These are phyloP conservation scores for Rhodotorula sp. DNA, from an alignment of 1,284 basidiomycete genomes.

Conservation along the genomic window DNA sequence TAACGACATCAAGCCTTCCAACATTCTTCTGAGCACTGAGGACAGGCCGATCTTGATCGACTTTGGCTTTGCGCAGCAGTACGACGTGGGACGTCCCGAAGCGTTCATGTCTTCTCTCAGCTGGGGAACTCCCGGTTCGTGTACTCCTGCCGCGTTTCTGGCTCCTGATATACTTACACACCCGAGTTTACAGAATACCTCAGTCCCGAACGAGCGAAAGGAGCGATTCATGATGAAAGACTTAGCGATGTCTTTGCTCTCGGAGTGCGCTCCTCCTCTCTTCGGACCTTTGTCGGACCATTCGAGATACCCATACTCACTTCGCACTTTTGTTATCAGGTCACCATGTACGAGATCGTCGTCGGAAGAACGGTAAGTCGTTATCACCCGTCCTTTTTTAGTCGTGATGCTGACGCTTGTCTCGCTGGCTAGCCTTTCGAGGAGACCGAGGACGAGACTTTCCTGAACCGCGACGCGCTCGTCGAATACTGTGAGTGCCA, in stretches of 20 bases:
- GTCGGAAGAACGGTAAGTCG: constrained; percentile 64
- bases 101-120: constrained; percentile 23
- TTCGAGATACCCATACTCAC: neutral
- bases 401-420: neutral
- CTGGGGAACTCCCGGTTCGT: constrained; percentile 30
- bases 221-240: constrained; percentile 82
- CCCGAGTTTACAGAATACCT: constrained; percentile 57
- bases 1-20: constrained; percentile 84
- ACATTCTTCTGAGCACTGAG: constrained; percentile 81
- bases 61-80: constrained; percentile 78
- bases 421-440: constrained; percentile 66
- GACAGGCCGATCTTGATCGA: constrained; percentile 56
- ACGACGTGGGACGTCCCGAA: constrained; percentile 49
- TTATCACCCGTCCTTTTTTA: too few species aligned
- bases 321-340: constrained; percentile 37
- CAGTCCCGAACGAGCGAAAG: constrained; percentile 79
- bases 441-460: constrained; percentile 70
- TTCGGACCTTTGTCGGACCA: too few species aligned
- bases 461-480: constrained; percentile 73
- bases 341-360: constrained; percentile 90
- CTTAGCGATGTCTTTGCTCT: constrained; percentile 90
- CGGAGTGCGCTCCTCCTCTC: constrained; percentile 54
- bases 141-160: too few species aligned
- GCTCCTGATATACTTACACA: neutral
- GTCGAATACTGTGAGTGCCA: constrained; percentile 70